phyloP scores from a whole-genome alignment of 2,329 filamentous ascomycete genomes.

The Hymenoscyphus occultus region DNA sequence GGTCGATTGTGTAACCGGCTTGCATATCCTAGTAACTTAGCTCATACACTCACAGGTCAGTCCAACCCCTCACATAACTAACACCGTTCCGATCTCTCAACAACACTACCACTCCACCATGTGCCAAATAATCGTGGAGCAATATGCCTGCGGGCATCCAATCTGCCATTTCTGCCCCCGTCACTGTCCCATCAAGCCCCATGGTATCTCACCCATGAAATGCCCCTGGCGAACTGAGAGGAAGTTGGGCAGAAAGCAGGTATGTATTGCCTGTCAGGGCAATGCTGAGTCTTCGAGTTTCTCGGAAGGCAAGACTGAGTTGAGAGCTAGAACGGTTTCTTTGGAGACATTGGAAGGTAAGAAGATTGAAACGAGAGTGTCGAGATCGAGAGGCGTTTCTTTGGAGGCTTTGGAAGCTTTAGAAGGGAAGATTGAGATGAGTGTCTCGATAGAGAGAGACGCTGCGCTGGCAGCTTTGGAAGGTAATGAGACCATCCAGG shows the following conservation, averaged over 20 bases:
- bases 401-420: too few relatives aligned
- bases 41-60: neutral
- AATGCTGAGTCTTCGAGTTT: neutral
- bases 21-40: neutral
- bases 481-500: neutral
- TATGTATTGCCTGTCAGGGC: neutral
- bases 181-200: neutral
- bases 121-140: neutral
- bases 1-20: neutral
- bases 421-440: too few relatives aligned
- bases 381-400: too few relatives aligned
- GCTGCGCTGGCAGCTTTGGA: too few relatives aligned
- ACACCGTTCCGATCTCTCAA: neutral
- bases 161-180: neutral
- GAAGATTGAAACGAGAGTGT: too few relatives aligned
- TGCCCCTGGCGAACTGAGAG: neutral
- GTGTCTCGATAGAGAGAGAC: too few relatives aligned
- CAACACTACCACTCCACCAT: neutral
- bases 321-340: too few relatives aligned
- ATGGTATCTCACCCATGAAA: neutral
- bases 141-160: neutral
- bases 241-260: neutral
- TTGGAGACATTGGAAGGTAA: too few relatives aligned
- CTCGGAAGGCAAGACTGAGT: too few relatives aligned
- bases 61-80: neutral